Percentiles rank a stretch among this genome's conserved stretches.
These are phyloP conservation scores for Vinca minor DNA, from an alignment of 257 asterid species.

Conservation along the genomic window DNA sequence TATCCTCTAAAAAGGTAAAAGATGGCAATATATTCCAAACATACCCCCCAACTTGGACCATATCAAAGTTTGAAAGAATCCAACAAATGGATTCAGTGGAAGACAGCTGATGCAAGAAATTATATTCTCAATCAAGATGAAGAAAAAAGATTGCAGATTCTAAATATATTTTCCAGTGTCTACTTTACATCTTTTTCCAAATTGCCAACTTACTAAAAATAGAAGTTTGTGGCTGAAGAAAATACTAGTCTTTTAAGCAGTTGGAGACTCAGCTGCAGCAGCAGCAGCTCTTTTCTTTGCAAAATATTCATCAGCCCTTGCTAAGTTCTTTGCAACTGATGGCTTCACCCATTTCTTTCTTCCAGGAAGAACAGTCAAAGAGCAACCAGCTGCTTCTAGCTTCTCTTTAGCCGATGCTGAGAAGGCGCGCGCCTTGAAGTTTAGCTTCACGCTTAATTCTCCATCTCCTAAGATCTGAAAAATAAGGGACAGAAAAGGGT, in stretches of 20 bases:
- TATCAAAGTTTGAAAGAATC: constrained; percentile 17
- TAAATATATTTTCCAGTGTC: too few species aligned
- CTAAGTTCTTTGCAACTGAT: constrained; percentile 60
- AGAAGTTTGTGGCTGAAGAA: too few species aligned
- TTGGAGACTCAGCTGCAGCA: constrained; percentile 31
- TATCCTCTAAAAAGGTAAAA: constrained; percentile 3
- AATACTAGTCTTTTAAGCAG: too few species aligned
- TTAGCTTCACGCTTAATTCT: constrained; percentile 51
- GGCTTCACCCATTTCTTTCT: constrained; percentile 75
- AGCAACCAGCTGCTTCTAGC: constrained; percentile 56
- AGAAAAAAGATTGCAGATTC: too few species aligned
- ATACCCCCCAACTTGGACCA: constrained; percentile 36
- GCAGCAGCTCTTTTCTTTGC: constrained; percentile 63
- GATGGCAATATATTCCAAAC: constrained; percentile 9
- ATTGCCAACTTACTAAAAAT: constrained; percentile 15
- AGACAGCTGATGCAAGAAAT: constrained; percentile 16
- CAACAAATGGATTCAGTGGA: constrained; percentile 15
- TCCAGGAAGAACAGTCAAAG: constrained; percentile 55
- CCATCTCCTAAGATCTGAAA: constrained; percentile 69
- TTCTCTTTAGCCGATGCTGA: constrained; percentile 61
- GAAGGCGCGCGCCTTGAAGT: constrained; percentile 61
- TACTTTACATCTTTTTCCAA: too few species aligned
- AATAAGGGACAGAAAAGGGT: not conserved
- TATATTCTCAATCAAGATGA: constrained; percentile 15
- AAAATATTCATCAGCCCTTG: constrained; percentile 82